Percentiles rank a stretch among this genome's conserved stretches.
Conservation (phyloP, 208 protist species). For the Leptomonas pyrrhocoris region DNA sequence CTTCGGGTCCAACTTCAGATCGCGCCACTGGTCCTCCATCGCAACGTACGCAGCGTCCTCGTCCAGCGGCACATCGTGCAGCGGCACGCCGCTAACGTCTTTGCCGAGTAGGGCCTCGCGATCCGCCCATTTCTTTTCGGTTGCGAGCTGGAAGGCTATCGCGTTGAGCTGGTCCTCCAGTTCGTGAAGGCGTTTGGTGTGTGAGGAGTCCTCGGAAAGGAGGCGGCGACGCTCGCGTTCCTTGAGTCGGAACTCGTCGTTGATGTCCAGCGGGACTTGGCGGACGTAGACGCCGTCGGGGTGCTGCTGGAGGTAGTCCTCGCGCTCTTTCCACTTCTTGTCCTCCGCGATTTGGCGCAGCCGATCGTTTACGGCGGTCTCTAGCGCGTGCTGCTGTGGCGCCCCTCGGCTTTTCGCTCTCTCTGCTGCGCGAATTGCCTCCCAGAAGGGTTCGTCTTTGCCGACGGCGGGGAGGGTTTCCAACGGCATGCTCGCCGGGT, state of each 20-base stretch:
- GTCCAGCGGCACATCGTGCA: conserved; percentile 42
- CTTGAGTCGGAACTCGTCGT: conserved; percentile 18
- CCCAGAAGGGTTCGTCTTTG: conserved; percentile 37
- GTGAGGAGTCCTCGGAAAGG: neutral
- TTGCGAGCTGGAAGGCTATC: conserved; percentile 36
- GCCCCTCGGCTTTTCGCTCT: neutral
- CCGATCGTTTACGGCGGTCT: conserved; percentile 37
- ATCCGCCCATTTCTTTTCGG: conserved; percentile 34
- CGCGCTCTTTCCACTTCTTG: conserved; percentile 33
- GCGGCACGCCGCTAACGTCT: conserved; percentile 50
- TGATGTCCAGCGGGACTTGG: conserved; percentile 38
- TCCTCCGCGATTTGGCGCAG: conserved; percentile 35
- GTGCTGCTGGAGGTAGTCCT: conserved; percentile 37
- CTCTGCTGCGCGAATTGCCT: conserved; percentile 21
- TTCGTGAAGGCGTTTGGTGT: conserved; percentile 16
- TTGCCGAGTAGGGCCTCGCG: conserved; percentile 44
- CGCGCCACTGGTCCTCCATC: conserved; percentile 43
- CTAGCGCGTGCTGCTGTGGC: conserved; percentile 1
- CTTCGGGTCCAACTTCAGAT: conserved; percentile 37
- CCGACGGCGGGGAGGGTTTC: conserved; percentile 26
- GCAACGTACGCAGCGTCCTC: conserved; percentile 39
- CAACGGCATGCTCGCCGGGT: conserved; percentile 36
- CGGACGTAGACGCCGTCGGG: conserved; percentile 28
- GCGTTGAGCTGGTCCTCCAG: conserved; percentile 31
- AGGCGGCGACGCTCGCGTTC: conserved; percentile 12